Evolutionary conservation across 2,329 filamentous ascomycete species (phyloP).

Genomic region (Ceratocystis eucalypticola): DNA sequence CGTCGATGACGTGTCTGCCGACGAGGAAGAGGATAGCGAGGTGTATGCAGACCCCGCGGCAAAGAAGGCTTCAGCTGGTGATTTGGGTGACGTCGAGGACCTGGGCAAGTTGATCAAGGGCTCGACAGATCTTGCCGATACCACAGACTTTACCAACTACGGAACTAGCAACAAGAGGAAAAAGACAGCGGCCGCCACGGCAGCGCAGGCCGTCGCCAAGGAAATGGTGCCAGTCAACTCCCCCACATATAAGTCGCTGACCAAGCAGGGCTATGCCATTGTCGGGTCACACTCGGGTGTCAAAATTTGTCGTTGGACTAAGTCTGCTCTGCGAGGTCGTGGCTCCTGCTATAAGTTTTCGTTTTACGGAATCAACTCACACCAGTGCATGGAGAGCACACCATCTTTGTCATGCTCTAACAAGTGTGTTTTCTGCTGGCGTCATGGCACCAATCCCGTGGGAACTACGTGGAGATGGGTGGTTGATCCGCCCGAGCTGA

Average conservation of each 20-base stretch:
- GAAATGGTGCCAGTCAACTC: slow-evolving; percentile 91
- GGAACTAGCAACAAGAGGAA: slow-evolving; percentile 27
- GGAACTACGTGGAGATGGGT: slow-evolving; percentile 96
- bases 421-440: slow-evolving; percentile 98
- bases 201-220: slow-evolving; percentile 43
- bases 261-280: slow-evolving; percentile 93
- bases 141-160: slow-evolving; percentile 72
- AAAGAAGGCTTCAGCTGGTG: slow-evolving; percentile 29
- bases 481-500: slow-evolving; percentile 77
- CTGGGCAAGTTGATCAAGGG: slow-evolving; percentile 51
- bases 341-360: slow-evolving; percentile 97
- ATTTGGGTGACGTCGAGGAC: slow-evolving; percentile 72
- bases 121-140: slow-evolving; percentile 24
- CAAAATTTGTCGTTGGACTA: slow-evolving; percentile 97
- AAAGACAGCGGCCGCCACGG: slow-evolving; percentile 25
- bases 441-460: slow-evolving; percentile 92
- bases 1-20: slow-evolving; percentile 52
- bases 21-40: slow-evolving; percentile 39
- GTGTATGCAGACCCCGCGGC: slow-evolving; percentile 31
- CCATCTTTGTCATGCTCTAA: slow-evolving; percentile 92
- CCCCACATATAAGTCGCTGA: slow-evolving; percentile 76
- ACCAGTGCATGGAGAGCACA: slow-evolving; percentile 97
- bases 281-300: slow-evolving; percentile 92
- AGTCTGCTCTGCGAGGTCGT: slow-evolving; percentile 82
- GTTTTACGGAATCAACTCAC: slow-evolving; percentile 92